Conservation (phyloP, 495 filamentous ascomycete genomes). For the Apiosordaria backusii region DNA sequence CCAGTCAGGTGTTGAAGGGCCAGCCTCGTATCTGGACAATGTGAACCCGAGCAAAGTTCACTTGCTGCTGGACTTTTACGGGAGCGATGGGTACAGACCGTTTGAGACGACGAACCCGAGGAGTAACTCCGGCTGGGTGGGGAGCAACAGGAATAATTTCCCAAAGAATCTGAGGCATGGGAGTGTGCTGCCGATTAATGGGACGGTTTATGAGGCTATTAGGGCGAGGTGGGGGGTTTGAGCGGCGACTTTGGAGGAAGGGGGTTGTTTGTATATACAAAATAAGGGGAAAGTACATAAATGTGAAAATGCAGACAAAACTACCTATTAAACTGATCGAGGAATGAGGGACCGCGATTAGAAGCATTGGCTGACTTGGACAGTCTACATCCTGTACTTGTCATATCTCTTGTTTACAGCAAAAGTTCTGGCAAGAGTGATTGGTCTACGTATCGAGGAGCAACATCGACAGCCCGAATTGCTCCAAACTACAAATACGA, state of each 20-base stretch:
- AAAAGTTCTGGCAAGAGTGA: too few species aligned
- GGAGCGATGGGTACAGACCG: conserved; percentile 49
- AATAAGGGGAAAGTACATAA: not conserved
- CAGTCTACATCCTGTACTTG: too few species aligned
- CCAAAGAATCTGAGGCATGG: conserved; percentile 50
- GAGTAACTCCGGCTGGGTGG: conserved; percentile 43
- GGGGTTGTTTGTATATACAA: not conserved
- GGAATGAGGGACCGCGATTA: too few species aligned
- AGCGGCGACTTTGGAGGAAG: too few species aligned
- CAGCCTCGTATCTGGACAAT: conserved; percentile 50
- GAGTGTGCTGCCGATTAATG: conserved; percentile 45
- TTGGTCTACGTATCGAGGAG: too few species aligned
- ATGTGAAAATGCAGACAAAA: not conserved
- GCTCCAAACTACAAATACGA: too few species aligned
- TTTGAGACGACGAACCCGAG: conserved; percentile 41
- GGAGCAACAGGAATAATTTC: conserved; percentile 36
- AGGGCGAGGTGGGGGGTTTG: conserved; percentile 35
- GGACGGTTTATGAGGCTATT: conserved; percentile 39
- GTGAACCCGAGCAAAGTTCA: conserved; percentile 38
- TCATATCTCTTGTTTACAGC: too few species aligned
- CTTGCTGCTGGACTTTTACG: conserved; percentile 50
- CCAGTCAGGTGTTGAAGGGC: conserved; percentile 46
- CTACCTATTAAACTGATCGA: too few species aligned
- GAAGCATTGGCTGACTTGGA: too few species aligned
- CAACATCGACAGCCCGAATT: too few species aligned